phyloP scores from a whole-genome alignment of 768 basidiomycete genomes.

The Podaxis sp. region DNA sequence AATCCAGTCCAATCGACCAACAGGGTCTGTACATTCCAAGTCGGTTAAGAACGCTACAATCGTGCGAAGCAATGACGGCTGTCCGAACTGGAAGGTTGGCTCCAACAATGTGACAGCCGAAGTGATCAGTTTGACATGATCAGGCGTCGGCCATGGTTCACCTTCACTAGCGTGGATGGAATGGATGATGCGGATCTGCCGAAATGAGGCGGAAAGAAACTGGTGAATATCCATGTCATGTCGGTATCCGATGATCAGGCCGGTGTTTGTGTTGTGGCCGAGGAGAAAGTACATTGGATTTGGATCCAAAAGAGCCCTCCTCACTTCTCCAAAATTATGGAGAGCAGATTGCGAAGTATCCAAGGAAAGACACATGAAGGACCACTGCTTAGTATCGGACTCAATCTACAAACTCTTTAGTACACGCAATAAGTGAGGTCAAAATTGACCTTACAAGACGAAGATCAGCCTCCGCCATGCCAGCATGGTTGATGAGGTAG shows the following conservation, averaged over 20 bases:
- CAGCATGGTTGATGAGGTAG: not conserved
- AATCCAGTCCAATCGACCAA: not conserved
- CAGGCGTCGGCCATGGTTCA: not conserved
- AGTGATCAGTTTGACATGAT: not conserved
- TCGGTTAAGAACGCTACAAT: not conserved
- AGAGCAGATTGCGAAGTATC: not conserved
- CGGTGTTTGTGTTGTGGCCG: not conserved
- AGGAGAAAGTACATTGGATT: conserved; percentile 4
- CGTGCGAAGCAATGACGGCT: not conserved
- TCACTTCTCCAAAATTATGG: not conserved
- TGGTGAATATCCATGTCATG: not conserved
- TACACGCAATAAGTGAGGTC: not conserved
- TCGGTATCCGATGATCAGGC: not conserved
- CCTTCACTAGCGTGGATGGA: not conserved
- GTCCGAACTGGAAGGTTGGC: not conserved
- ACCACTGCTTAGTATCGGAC: not conserved
- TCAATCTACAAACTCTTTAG: not conserved
- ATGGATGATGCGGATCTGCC: not conserved
- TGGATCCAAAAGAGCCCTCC: not conserved
- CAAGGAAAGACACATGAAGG: not conserved
- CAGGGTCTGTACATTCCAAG: not conserved
- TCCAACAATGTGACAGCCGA: not conserved
- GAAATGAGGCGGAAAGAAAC: not conserved
- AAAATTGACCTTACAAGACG: not conserved
- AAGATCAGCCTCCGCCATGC: not conserved